Evolutionary conservation across 2,329 filamentous ascomycete genomes (phyloP), one percentile per base, ranked within the genome.

Genomic region (Cladosporium colombiae): DNA sequence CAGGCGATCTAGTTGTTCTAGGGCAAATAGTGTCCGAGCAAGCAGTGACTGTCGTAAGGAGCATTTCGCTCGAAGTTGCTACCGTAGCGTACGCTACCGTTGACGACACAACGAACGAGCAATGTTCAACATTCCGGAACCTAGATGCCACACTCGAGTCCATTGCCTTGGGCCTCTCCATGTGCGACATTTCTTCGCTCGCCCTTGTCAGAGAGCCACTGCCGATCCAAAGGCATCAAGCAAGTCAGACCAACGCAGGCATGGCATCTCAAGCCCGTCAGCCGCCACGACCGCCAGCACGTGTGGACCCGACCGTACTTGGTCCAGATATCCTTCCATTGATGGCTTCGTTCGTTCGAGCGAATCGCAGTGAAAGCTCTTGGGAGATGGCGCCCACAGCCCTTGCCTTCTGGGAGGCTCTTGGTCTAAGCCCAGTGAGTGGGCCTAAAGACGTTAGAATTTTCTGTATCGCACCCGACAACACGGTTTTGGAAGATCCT

Each of bases 371-470:
- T 23, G 89, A 92, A 46, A 83, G 84, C 1, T 86, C 85, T 57
- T 84, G 93, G 65, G 91, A 92, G 13, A 82, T 96, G 46, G 81
- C 94, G 25, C 90, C 92, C 1, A 86, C 91, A 0, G 89, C 91
- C 0, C 80, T 94, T 23, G 80, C 84, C 0, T 96, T 95, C 73
- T 96, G 92, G 92, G 91, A 95, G 74, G 88, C 89, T 56, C 80
- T 96, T 21, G 90, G 91, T 0, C 82, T 96, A 1, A 87, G 87
- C 1, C 92, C 92, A 3, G 86, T 86, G 10, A 86, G 86, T 66
- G 90, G 91, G 0, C 74, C 82, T 8, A 96, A 96, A 75, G 86
- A 94, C 67, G 80, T 95, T 33, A 83, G 85, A 40, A 85, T 88
- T 0, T 85, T 91, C 57, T 92, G 90, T 73, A 81, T 95, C 1